These are phyloP conservation scores for Trichoderma pleuroti DNA, from an alignment of 2,329 filamentous ascomycete genomes.

Conservation along the genomic window DNA sequence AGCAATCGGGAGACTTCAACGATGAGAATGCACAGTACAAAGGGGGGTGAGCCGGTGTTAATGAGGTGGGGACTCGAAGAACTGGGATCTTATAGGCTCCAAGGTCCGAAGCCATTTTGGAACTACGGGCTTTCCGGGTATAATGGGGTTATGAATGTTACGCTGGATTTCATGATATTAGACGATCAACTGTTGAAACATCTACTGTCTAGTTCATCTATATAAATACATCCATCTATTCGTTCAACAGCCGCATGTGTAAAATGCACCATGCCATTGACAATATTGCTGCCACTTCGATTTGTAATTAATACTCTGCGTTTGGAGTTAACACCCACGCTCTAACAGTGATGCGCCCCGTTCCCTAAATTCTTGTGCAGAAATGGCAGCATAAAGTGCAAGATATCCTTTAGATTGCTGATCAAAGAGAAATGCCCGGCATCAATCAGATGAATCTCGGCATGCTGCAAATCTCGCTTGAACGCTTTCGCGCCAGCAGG, in stretches of 20 bases:
- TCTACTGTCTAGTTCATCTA: background rate
- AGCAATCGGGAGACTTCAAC: background rate
- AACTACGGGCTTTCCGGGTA: background rate
- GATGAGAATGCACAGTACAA: background rate
- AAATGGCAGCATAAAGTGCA: background rate
- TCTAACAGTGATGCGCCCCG: background rate
- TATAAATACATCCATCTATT: background rate
- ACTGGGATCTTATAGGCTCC: background rate
- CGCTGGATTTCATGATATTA: background rate
- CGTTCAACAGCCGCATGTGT: background rate
- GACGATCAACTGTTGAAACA: background rate
- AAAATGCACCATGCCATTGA: background rate
- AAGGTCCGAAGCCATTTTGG: background rate
- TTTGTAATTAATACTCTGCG: background rate
- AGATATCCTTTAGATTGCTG: background rate
- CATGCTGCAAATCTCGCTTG: slow-evolving; percentile 44
- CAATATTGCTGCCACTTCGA: too few species aligned
- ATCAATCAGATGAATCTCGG: slow-evolving; percentile 50
- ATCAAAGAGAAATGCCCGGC: slow-evolving; percentile 52
- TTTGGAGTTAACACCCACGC: background rate
- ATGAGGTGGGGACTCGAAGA: background rate
- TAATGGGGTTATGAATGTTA: background rate
- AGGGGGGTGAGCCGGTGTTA: background rate
- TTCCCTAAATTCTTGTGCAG: background rate
- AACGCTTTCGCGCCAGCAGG: slow-evolving; percentile 52